Evolutionary conservation across 768 basidiomycete species (phyloP).

Genomic region (Pleurotus citrinopileatus): DNA sequence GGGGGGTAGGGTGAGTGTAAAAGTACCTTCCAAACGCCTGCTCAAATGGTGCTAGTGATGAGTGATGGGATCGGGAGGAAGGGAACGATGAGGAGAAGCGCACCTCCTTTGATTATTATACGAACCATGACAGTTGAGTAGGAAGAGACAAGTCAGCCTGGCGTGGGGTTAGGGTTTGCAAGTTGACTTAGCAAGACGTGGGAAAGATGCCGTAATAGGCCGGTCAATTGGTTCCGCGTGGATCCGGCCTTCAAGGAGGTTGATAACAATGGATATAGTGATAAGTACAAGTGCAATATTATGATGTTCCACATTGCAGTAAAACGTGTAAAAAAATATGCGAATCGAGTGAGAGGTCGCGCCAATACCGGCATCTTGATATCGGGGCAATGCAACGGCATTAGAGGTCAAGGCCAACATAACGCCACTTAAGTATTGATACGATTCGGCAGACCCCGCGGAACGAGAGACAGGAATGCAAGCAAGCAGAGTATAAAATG

Average conservation of each 20-base stretch:
- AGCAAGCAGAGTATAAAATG: too few species aligned
- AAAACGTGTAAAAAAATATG: too few species aligned
- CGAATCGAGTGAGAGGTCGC: too few species aligned
- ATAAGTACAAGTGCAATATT: too few species aligned
- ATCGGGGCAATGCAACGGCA: constrained; percentile 1
- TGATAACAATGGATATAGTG: background rate
- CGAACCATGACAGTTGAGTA: constrained; percentile 75
- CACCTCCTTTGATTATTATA: constrained; percentile 90
- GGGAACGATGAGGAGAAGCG: constrained; percentile 20
- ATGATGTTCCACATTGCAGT: too few species aligned
- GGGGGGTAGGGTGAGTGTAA: background rate
- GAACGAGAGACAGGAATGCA: too few species aligned
- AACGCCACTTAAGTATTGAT: too few species aligned
- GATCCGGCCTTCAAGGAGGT: constrained; percentile 8
- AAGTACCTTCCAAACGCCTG: constrained; percentile 80
- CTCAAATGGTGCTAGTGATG: constrained; percentile 12
- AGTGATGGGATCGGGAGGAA: background rate
- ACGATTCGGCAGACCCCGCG: too few species aligned
- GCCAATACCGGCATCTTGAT: constrained; percentile 9
- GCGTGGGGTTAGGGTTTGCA: constrained; percentile 5
- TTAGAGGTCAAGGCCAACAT: background rate
- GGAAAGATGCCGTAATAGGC: background rate
- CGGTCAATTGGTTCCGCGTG: background rate
- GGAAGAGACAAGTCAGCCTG: background rate
- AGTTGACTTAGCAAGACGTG: background rate